These are phyloP conservation scores for Zymoseptoria brevis DNA, from an alignment of 2,329 filamentous ascomycete genomes.

Conservation along the genomic window DNA sequence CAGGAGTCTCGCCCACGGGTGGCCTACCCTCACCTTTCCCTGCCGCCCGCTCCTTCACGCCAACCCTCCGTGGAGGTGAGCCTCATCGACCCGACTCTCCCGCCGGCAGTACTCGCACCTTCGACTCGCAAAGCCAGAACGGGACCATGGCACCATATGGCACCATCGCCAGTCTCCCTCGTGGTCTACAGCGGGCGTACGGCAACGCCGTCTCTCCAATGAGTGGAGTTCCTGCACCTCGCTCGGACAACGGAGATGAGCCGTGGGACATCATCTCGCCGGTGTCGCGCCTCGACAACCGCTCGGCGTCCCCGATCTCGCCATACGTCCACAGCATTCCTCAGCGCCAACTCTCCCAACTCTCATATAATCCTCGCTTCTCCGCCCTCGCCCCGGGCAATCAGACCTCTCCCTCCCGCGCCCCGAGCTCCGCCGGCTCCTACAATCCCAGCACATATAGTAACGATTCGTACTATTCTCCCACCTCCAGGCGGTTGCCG, in stretches of 20 bases:
- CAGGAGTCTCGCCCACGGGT: background rate
- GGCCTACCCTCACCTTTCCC: background rate
- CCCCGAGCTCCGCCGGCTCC: background rate
- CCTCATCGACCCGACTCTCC: background rate
- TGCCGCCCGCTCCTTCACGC: background rate
- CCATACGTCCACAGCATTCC: background rate
- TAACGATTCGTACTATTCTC: background rate
- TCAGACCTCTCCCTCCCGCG: background rate
- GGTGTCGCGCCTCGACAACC: background rate
- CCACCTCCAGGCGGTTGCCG: constrained; percentile 15
- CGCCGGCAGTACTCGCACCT: background rate
- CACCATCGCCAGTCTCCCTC: constrained; percentile 17
- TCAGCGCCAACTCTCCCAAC: background rate
- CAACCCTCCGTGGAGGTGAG: background rate
- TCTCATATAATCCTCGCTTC: constrained; percentile 1
- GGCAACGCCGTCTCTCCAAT: constrained; percentile 23
- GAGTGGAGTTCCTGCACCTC: constrained; percentile 14
- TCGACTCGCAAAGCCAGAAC: background rate
- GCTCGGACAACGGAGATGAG: constrained; percentile 10
- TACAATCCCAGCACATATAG: background rate
- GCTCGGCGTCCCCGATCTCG: background rate
- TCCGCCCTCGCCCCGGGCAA: background rate
- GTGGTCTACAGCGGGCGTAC: constrained; percentile 26
- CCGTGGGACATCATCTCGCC: constrained; percentile 17
- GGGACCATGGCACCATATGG: background rate